These are phyloP conservation scores for Porcisia hertigi DNA, from an alignment of 208 protist genomes.

Conservation along the genomic window DNA sequence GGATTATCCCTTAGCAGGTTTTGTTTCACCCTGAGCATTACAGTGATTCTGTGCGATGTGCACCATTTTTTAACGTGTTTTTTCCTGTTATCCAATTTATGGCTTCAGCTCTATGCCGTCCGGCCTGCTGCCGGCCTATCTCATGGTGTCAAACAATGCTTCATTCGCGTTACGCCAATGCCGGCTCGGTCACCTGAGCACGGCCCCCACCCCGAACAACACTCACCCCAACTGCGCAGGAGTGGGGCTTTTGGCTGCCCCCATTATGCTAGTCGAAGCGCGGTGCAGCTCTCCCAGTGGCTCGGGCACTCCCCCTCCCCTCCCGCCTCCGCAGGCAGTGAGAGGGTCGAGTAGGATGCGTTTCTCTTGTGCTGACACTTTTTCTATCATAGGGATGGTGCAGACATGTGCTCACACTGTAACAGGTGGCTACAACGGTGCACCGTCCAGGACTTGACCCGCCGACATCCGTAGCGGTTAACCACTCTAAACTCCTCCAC, in stretches of 20 bases:
- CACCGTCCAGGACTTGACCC: background rate
- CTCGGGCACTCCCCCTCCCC: background rate
- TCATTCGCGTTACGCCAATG: background rate
- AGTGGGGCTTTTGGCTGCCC: background rate
- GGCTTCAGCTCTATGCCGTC: background rate
- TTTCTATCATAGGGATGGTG: background rate
- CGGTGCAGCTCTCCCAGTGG: background rate
- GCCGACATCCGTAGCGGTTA: background rate
- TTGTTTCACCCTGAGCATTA: background rate
- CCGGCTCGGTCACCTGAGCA: background rate
- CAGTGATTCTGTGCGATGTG: background rate
- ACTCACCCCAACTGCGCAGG: background rate
- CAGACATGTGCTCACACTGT: background rate
- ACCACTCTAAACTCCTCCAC: background rate
- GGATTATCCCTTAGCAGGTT: background rate
- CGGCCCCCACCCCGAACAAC: background rate
- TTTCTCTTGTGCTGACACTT: background rate
- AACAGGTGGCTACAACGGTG: background rate
- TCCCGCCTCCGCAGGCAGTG: background rate
- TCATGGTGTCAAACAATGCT: background rate
- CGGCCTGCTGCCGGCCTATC: background rate
- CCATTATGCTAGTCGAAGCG: background rate
- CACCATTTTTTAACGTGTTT: background rate
- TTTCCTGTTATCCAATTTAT: background rate
- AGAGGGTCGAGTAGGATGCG: background rate